Conservation (phyloP, 1,284 basidiomycete species). For the Vanrija sp. region DNA sequence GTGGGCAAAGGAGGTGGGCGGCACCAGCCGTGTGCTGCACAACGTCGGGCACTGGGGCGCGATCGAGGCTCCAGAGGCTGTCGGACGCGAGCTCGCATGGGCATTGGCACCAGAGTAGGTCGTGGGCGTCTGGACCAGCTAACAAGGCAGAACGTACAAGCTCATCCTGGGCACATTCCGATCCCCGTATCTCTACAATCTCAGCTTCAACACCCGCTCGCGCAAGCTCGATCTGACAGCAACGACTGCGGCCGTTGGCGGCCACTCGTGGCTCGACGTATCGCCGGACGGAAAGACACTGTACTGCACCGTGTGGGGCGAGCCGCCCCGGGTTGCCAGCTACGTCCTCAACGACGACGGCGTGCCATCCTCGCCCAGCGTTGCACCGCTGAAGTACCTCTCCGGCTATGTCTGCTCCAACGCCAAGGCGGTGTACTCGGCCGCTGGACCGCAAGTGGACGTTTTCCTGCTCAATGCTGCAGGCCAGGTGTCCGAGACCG, state of each 20-base stretch:
- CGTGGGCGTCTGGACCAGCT: too few relatives aligned
- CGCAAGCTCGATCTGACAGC: slow-evolving; percentile 17
- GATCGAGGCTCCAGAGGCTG: slow-evolving; percentile 24
- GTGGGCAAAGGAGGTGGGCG: slow-evolving; percentile 20
- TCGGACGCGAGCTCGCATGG: slow-evolving; percentile 12
- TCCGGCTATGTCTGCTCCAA: slow-evolving; percentile 40
- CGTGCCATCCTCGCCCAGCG: slow-evolving; percentile 3
- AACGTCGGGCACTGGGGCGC: slow-evolving; percentile 35
- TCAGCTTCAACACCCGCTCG: slow-evolving; percentile 24
- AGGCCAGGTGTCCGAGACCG: slow-evolving; percentile 29
- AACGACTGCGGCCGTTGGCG: slow-evolving; percentile 24
- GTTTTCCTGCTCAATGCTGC: slow-evolving; percentile 37
- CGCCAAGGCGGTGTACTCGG: slow-evolving; percentile 43
- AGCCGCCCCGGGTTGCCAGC: slow-evolving; percentile 27
- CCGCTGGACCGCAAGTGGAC: slow-evolving; percentile 48
- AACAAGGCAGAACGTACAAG: slow-evolving; percentile 6
- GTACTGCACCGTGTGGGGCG: slow-evolving; percentile 40
- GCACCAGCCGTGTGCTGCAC: slow-evolving; percentile 14
- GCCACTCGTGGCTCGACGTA: slow-evolving; percentile 41
- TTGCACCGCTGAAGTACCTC: slow-evolving; percentile 18
- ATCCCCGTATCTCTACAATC: slow-evolving; percentile 28
- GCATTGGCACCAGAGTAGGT: slow-evolving; percentile 6
- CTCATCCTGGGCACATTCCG: slow-evolving; percentile 42
- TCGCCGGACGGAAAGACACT: slow-evolving; percentile 18
- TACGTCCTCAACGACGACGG: slow-evolving; percentile 16